Percentiles rank a stretch among this genome's conserved stretches.
phyloP scores from a whole-genome alignment of 306 rosid species.

The Canavalia gladiata region DNA sequence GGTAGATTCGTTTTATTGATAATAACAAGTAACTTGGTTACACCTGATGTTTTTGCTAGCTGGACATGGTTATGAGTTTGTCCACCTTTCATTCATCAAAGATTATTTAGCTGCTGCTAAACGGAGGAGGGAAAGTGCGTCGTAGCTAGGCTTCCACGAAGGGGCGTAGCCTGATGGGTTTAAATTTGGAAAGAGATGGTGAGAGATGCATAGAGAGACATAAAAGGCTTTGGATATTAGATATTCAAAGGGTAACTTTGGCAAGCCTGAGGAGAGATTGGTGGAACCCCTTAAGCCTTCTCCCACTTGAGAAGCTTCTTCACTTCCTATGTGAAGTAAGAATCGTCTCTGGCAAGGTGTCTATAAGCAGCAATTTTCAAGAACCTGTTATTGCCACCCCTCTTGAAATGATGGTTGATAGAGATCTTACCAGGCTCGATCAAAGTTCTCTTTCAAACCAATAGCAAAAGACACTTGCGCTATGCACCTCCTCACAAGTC shows the following conservation, averaged over 20 bases:
- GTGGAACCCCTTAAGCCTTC: conserved; percentile 57
- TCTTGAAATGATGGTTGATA: conserved; percentile 81
- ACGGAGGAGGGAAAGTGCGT: too few relatives aligned
- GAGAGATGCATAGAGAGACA: background rate
- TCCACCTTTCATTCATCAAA: conserved; percentile 87
- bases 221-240: background rate
- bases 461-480: too few relatives aligned
- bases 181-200: too few relatives aligned
- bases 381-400: conserved; percentile 87
- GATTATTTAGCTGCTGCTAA: conserved; percentile 35
- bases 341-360: conserved; percentile 83
- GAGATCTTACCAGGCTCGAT: conserved; percentile 92
- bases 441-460: conserved; percentile 72
- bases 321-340: conserved; percentile 93
- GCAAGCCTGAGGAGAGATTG: conserved; percentile 31
- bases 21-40: conserved; percentile 74
- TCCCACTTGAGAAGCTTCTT: conserved; percentile 90
- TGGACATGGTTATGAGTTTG: conserved; percentile 92
- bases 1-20: conserved; percentile 86
- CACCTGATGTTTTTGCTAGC: conserved; percentile 85
- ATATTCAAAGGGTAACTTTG: conserved; percentile 10
- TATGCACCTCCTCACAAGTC: too few relatives aligned
- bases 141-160: too few relatives aligned
- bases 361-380: conserved; percentile 95
- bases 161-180: too few relatives aligned